Evolutionary conservation across 2,329 filamentous ascomycete species (phyloP).

Genomic region (Colletotrichum cuscutae): DNA sequence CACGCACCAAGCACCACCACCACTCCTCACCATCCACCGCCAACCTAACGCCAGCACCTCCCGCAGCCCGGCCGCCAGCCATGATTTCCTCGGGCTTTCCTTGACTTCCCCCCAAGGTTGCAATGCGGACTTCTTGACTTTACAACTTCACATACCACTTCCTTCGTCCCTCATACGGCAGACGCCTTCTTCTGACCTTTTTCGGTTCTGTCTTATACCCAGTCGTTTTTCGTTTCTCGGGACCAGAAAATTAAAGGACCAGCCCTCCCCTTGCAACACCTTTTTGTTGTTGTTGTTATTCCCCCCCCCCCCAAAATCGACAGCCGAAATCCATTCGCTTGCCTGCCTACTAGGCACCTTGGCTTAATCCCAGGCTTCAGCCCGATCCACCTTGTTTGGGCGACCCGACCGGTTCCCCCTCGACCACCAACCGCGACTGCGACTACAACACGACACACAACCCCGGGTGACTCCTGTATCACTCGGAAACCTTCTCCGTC

Average conservation of each 20-base stretch:
- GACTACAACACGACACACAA: not conserved
- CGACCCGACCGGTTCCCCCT: conserved; percentile 1
- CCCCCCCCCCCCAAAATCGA: not conserved
- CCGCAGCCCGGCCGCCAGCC: not conserved
- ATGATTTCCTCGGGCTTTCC: not conserved
- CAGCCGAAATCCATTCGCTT: conserved; percentile 19
- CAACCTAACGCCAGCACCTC: not conserved
- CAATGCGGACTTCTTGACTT: conserved; percentile 2
- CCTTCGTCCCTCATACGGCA: conserved; percentile 13
- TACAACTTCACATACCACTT: not conserved
- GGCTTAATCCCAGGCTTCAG: conserved; percentile 10
- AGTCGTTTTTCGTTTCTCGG: conserved; percentile 24
- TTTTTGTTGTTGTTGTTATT: conserved; percentile 14
- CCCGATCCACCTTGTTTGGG: conserved; percentile 14
- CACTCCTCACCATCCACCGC: not conserved
- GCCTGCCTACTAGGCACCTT: not conserved
- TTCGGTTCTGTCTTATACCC: conserved; percentile 25
- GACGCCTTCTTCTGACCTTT: conserved; percentile 13
- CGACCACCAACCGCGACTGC: not conserved
- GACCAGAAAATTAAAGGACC: not conserved
- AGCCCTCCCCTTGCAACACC: not conserved
- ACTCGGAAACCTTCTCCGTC: not conserved
- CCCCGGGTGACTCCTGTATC: not conserved
- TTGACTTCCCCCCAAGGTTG: not conserved
- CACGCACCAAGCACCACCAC: conserved; percentile 11